Base-by-base conservation (phyloP, 345 rosid genomes). In the Cardamine occulta region DNA sequence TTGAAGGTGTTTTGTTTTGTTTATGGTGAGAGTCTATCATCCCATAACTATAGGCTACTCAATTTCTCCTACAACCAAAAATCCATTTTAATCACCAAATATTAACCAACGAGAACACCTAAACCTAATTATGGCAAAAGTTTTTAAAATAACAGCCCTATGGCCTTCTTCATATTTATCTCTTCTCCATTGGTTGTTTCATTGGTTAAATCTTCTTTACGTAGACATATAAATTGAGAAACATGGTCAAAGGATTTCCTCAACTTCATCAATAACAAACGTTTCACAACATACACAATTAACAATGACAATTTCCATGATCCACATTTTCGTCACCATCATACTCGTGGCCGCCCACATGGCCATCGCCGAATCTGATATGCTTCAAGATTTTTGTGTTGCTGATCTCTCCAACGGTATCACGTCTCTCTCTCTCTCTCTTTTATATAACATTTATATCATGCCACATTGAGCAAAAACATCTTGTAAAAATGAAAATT, bases 371-470 rank as follows among this genome's bases (percentile, higher is more conserved):
- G 98, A 93, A 74, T 82, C 89, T 11, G 88, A 86, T 56, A 31
- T 76, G 79, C 97, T 93, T 42, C 98, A 93, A 79, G 98, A 93
- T 73, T 55, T 93, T 47, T 93, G 98, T 55, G 98, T 91, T 56
- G 98, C 98, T 40, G 92, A 93, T 75, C 84, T 82, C 59, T 21
- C 77, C 69, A 80, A 85, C 10, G 84, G 94, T 87, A 76, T 10
- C 21, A 8, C 18, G 59, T 19, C 48, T 45, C 70, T 57, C n/a
- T 48, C 26, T 67, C 14, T 39, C 49, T 48, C 11, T 24, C 2
- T 32, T 32, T 11, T 10, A 8, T 19, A 35, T 65, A 23, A 11
- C 14, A 26, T 61, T 7, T 37, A 17, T 26, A 10, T 51, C 44
- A 59, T 35, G 28, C n/a, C 29, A 10, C 17, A 56, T 54, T 54